These are phyloP conservation scores for Monosporascus sp. DNA, from an alignment of 2,329 filamentous ascomycete species.

Conservation along the genomic window DNA sequence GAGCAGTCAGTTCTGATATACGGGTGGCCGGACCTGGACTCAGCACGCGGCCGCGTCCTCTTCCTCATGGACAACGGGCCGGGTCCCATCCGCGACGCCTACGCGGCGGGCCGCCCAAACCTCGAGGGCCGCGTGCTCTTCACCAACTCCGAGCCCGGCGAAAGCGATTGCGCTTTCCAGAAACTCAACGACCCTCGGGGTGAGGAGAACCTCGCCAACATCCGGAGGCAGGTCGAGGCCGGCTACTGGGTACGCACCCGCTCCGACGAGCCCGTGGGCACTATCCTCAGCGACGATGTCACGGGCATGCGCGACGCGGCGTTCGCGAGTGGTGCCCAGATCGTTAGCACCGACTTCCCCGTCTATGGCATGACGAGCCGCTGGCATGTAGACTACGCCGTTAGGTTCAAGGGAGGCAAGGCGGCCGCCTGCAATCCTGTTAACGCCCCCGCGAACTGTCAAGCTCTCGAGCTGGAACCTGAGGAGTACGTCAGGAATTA, in stretches of 20 bases:
- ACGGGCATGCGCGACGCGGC: conserved; percentile 36
- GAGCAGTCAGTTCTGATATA: conserved; percentile 37
- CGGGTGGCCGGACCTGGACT: conserved; percentile 43
- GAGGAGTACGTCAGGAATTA: conserved; percentile 5
- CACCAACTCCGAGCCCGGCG: conserved; percentile 41
- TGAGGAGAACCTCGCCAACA: conserved; percentile 31
- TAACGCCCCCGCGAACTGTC: conserved; percentile 6
- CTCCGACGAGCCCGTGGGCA: conserved; percentile 39
- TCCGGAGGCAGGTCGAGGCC: conserved; percentile 38
- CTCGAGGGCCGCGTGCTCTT: conserved; percentile 42
- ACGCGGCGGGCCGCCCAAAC: conserved; percentile 27
- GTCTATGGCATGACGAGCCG: conserved; percentile 39
- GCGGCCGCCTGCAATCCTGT: conserved; percentile 28
- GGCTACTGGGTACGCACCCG: conserved; percentile 45
- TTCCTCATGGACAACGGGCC: conserved; percentile 48
- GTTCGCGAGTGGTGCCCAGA: conserved; percentile 41
- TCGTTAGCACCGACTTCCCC: conserved; percentile 45
- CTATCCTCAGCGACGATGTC: conserved; percentile 33
- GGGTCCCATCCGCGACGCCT: conserved; percentile 32
- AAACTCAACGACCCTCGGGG: conserved; percentile 40
- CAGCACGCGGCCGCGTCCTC: conserved; percentile 39
- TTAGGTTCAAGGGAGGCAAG: conserved; percentile 16
- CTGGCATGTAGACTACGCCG: conserved; percentile 42
- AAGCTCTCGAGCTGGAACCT: conserved; percentile 1
- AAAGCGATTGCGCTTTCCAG: conserved; percentile 41